Conservation (phyloP, 2,329 filamentous ascomycete species). For the Thermothelomyces thermophilus region DNA sequence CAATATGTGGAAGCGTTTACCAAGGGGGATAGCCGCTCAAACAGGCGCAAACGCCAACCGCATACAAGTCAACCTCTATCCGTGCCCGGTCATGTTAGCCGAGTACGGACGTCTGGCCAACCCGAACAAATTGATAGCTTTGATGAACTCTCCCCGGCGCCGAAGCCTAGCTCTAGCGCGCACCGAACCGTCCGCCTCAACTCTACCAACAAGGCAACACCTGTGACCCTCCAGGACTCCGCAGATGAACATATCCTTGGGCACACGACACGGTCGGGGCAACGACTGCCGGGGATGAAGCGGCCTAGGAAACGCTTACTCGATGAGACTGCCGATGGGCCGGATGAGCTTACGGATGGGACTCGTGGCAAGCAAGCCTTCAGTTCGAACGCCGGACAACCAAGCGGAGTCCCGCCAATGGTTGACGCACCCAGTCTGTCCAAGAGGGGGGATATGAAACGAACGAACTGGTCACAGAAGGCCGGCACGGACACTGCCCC, state of each 20-base stretch:
- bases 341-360: slow-evolving; percentile 9
- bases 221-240: slow-evolving; percentile 2
- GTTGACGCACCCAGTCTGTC: slow-evolving; percentile 7
- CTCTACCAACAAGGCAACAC: not conserved
- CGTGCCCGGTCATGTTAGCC: not conserved
- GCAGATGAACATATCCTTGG: slow-evolving; percentile 14
- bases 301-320: slow-evolving; percentile 12
- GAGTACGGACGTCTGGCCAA: not conserved
- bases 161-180: not conserved
- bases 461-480: slow-evolving; percentile 6
- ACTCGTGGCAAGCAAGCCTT: not conserved
- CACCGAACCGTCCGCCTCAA: slow-evolving; percentile 9
- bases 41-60: slow-evolving; percentile 14
- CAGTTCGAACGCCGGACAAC: not conserved
- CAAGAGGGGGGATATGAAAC: slow-evolving; percentile 10
- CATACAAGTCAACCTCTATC: not conserved
- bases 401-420: not conserved
- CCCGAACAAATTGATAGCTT: slow-evolving; percentile 6
- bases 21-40: slow-evolving; percentile 4
- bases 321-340: slow-evolving; percentile 2
- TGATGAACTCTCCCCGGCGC: slow-evolving; percentile 11
- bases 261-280: not conserved
- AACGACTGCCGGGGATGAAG: not conserved
- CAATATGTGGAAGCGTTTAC: slow-evolving; percentile 8
- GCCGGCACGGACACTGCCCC: not conserved